These are phyloP conservation scores for Prunus mira DNA, from an alignment of 306 rosid species.

Conservation along the genomic window DNA sequence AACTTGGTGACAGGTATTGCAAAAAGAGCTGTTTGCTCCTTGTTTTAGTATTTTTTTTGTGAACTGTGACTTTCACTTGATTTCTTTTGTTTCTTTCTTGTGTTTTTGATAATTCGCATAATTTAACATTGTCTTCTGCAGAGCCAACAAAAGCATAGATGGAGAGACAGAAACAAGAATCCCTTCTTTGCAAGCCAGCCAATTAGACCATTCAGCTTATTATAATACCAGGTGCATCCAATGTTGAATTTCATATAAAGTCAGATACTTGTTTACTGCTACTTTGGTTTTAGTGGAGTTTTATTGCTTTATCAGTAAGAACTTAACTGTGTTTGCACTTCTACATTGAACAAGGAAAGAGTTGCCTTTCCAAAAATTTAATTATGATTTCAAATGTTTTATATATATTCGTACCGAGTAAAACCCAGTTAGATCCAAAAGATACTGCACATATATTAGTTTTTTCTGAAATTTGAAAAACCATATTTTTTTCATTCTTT, in stretches of 20 bases:
- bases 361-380: not conserved
- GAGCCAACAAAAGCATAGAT: conserved; percentile 35
- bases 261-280: conserved; percentile 1
- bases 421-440: not conserved
- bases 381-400: not conserved
- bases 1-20: conserved; percentile 55
- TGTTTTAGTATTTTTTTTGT: not conserved
- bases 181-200: conserved; percentile 34
- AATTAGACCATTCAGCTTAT: conserved; percentile 40
- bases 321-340: not conserved
- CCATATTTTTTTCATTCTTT: not conserved
- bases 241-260: conserved; percentile 5
- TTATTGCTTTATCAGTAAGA: not conserved
- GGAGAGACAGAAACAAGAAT: conserved; percentile 44
- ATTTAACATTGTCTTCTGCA: conserved; percentile 31
- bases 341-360: not conserved
- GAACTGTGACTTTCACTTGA: not conserved
- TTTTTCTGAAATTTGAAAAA: not conserved
- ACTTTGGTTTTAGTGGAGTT: not conserved
- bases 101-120: not conserved
- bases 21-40: not conserved
- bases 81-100: not conserved
- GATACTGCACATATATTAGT: not conserved
- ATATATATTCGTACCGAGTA: too few relatives aligned
- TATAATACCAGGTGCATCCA: conserved; percentile 61